Evolutionary conservation across 2,329 filamentous ascomycete genomes (phyloP), one percentile per base, ranked within the genome.

Genomic region (Aspergillus puulaauensis): DNA sequence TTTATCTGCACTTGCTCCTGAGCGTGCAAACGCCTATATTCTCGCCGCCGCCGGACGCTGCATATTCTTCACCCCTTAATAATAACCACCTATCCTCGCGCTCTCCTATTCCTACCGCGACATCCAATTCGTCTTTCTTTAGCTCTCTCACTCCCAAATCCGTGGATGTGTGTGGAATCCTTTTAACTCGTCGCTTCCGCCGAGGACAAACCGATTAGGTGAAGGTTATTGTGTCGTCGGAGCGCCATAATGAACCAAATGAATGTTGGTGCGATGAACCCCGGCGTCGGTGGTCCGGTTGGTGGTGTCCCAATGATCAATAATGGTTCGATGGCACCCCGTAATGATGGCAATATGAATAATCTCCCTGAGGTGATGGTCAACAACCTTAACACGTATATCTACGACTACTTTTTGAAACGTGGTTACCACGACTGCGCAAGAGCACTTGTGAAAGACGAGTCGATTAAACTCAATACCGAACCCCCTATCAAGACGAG

Each of bases 351-450:
- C 54, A 75, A 74, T 59, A 74, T 76, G 64, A 71, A 69, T 59
- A 71, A 66, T 43, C 62, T 67, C 40, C 69, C 73, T 48, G 73
- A 76, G 50, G 62, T 61, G 31, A 70, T 75, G 67, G 73, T 75
- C 64, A 71, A 67, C 62, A 75, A 74, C 54, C 77, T 87, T 59
- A 86, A 88, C 73, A 87, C 84, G 51, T 86, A 85, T 74, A 88
- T 88, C 65, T 88, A 88, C 75, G 85, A 87, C 73, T 87, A 88
- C 72, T 93, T 98, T 64, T 80, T 97, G 64, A 91, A 90, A 69
- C 90, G 91, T 73, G 84, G 87, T 66, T 91, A 96, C 83, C 89
- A 85, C 70, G 90, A 95, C 64, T 89, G 90, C 72, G 95, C 95
- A 64, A 86, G 91, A 66, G 83, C 87, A 49, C 81, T 96, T 59